Percentiles rank a stretch among this genome's conserved stretches.
These are phyloP conservation scores for Mortierella sp. DNA, from an alignment of 371 early-diverging fungal species.

Conservation along the genomic window DNA sequence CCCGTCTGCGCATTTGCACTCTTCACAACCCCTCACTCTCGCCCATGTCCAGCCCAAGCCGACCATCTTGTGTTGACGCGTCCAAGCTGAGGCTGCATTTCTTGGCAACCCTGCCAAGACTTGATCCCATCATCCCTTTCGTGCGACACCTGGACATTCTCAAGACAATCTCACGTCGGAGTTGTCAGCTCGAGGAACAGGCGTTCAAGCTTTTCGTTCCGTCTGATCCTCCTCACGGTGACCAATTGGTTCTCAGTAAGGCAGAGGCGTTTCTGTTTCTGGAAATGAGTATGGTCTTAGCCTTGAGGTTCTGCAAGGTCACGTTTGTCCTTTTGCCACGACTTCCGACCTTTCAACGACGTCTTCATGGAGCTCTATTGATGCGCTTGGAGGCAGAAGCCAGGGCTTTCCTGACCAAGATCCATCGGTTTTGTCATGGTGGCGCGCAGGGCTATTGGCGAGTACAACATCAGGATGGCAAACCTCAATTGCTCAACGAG, in stretches of 20 bases:
- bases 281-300: constrained; percentile 27
- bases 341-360: constrained; percentile 22
- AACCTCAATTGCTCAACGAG: too few relatives aligned
- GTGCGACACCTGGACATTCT: constrained; percentile 14
- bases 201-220: not conserved
- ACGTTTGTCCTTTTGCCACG: constrained; percentile 19
- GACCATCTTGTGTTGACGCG: not conserved
- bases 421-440: constrained; percentile 12
- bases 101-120: not conserved
- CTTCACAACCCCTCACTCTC: too few relatives aligned
- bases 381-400: constrained; percentile 4
- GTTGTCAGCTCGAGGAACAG: not conserved
- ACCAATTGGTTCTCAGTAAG: not conserved
- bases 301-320: constrained; percentile 20
- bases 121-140: constrained; percentile 17
- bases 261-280: constrained; percentile 7
- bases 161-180: not conserved
- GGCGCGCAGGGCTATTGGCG: constrained; percentile 4
- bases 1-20: too few relatives aligned
- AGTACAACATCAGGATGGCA: not conserved
- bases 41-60: not conserved
- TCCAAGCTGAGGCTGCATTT: not conserved
- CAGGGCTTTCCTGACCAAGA: not conserved
- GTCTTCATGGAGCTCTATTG: constrained; percentile 8
- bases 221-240: not conserved